Evolutionary conservation across 257 asterid genomes (phyloP).

Genomic region (Phtheirospermum japonicum): DNA sequence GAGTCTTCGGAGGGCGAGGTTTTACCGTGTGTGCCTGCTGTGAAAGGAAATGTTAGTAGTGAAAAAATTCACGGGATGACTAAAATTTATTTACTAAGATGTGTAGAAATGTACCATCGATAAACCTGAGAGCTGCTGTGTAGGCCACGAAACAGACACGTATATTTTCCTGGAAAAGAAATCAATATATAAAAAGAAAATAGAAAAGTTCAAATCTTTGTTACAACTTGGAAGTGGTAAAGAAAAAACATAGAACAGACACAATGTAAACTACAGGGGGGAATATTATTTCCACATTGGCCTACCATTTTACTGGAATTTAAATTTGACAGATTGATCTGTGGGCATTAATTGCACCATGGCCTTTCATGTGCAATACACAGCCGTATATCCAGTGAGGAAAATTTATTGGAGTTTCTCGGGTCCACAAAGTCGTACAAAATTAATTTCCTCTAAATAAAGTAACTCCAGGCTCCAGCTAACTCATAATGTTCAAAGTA

Average conservation of each 20-base stretch:
- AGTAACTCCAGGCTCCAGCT: too few relatives aligned
- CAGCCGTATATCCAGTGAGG: background rate
- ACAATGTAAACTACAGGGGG: background rate
- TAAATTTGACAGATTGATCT: background rate
- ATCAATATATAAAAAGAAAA: background rate
- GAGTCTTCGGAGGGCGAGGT: slow-evolving; percentile 26
- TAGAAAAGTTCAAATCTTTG: background rate
- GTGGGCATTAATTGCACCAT: background rate
- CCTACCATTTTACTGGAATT: background rate
- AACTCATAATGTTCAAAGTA: too few relatives aligned
- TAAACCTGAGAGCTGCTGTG: slow-evolving; percentile 83
- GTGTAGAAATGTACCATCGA: slow-evolving; percentile 55
- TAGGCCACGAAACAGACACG: slow-evolving; percentile 69
- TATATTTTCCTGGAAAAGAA: slow-evolving; percentile 60
- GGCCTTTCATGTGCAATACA: background rate
- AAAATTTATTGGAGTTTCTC: background rate
- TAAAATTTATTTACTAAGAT: slow-evolving; percentile 9
- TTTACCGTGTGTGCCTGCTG: slow-evolving; percentile 44
- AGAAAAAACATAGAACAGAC: background rate
- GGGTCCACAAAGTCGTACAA: slow-evolving; percentile 19
- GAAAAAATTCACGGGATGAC: slow-evolving; percentile 11
- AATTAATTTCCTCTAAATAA: too few relatives aligned
- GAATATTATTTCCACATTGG: background rate
- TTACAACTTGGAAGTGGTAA: background rate
- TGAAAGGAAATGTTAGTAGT: slow-evolving; percentile 20